Base-by-base conservation (phyloP, 1,284 basidiomycete genomes). In the Exobasidium cylindrosporum region DNA sequence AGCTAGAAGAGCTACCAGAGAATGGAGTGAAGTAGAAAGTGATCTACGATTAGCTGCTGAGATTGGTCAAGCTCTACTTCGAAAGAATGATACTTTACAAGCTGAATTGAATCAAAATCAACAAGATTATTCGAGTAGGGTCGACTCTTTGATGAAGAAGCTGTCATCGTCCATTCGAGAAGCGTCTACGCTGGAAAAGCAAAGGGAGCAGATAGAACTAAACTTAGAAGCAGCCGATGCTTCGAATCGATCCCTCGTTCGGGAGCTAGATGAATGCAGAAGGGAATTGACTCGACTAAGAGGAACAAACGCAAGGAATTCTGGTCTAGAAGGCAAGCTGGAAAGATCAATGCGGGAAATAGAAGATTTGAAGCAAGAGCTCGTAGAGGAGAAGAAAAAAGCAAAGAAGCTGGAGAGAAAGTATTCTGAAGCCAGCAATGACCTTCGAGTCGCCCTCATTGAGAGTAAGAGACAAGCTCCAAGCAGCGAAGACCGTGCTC, bases 21-120 rank as follows among this genome's bases (percentile, higher is more conserved):
- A 78, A 50, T 72, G 75, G 66, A 65, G 68, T n/a, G 71, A 78
- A 26, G 67, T 79, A 53, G 77, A 79, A 55, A 67, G 68, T 10
- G 76, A 79, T 52, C 68, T 79, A 24, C 69, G 73, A 17, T 68
- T 79, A n/a, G 78, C 76, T 46, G 77, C 77, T 92, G 92, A 96
- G 83, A 89, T 97, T 53, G 94, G 94, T 0, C 90, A 92, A 80
- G 92, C 92, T 1, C 82, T 97, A 50, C 81, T 97, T 54, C 87
- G 89, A 74, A 84, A 89, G 65, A 91, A 93, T 78, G 92, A 95
- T 81, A 89, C 88, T 2, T 89, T 90, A 78, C 85, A 92, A 54
- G 86, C 88, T 60, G 84, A 85, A 69, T 55, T 50, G 10, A 32
- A 66, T 7, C 72, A 75, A 32, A 72, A 74, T 45, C 76, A 76